These are phyloP conservation scores for Coemansia sp. DNA, from an alignment of 192 early-diverging fungal species.

Conservation along the genomic window DNA sequence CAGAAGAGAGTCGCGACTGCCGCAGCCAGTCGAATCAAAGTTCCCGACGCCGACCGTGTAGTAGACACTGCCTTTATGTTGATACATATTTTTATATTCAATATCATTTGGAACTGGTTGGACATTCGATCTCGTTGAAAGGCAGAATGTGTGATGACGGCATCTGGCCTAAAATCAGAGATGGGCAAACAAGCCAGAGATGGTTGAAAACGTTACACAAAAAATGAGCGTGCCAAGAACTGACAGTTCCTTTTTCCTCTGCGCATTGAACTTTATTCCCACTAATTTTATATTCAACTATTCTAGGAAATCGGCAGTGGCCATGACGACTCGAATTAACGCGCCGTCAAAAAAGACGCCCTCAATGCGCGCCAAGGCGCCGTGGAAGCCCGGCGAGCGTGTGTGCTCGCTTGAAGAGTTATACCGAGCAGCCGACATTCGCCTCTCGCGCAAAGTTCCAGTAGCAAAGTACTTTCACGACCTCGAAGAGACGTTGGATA, in stretches of 20 bases:
- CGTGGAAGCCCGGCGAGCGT: conserved; percentile 49
- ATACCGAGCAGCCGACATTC: conserved; percentile 36
- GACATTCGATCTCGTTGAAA: too few species aligned
- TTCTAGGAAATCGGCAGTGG: neutral
- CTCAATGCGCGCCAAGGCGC: conserved; percentile 7
- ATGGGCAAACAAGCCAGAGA: neutral
- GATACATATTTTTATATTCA: too few species aligned
- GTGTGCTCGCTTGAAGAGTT: conserved; percentile 46
- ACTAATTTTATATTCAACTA: conserved; percentile 7
- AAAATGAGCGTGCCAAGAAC: conserved; percentile 3
- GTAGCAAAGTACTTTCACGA: conserved; percentile 44
- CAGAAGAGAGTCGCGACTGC: conserved; percentile 10
- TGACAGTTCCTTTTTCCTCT: neutral
- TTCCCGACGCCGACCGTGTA: neutral
- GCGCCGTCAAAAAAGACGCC: neutral
- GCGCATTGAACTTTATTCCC: neutral
- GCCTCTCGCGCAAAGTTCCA: conserved; percentile 31
- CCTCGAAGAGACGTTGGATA: conserved; percentile 43
- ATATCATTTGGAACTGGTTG: too few species aligned
- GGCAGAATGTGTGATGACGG: too few species aligned
- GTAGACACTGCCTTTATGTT: neutral
- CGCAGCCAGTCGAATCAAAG: neutral
- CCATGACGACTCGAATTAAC: conserved; percentile 4
- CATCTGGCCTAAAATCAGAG: neutral
- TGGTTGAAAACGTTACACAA: neutral